Evolutionary conservation across 331 rosid genomes (phyloP), one percentile per base, ranked within the genome.

Genomic region (Acacia concinna): DNA sequence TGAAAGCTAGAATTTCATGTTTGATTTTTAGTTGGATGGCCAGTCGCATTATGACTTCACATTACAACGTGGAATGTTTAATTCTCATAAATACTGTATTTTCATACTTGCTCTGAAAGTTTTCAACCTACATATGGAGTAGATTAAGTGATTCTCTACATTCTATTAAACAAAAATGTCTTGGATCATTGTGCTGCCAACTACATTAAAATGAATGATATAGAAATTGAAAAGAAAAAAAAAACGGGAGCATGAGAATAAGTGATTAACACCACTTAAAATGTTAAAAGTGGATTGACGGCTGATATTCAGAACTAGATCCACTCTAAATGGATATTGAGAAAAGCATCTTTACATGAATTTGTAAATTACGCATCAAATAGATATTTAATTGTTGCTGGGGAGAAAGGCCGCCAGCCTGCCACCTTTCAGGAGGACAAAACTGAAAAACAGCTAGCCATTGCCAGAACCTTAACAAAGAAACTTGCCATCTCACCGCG

Each of bases 371-470:
- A 25, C 31, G 4, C 27, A 15, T 62, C 23, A 62, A 31, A 31
- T 62, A 23, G 21, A 31, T 62, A 31, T 15, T 30, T 30, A 31
- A 2, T n/a, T 30, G 13, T 62, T 30, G 40, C 0, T 14, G n/a
- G n/a, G n/a, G 38, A 60, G 67, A 28, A 60, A 60, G 10, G 89
- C 32, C n/a, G n/a, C n/a, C n/a, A n/a, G n/a, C n/a, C n/a, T 83
- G 93, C 80, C 91, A 87, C 76, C 84, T 89, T 28, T 89, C 89
- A 49, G 87, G 91, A 35, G 93, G 90, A 74, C 91, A 89, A 81
- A 85, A 85, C 71, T 91, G 81, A 72, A 83, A 83, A 89, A 81
- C 76, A 46, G 9, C 38, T 81, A 52, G 88, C 88, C 64, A 89
- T 85, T 37, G 88, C 93, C 30, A 83, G 86, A 77, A 76, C 91